Evolutionary conservation across 2,329 filamentous ascomycete species (phyloP).

Genomic region (Pseudogymnoascus sp.): DNA sequence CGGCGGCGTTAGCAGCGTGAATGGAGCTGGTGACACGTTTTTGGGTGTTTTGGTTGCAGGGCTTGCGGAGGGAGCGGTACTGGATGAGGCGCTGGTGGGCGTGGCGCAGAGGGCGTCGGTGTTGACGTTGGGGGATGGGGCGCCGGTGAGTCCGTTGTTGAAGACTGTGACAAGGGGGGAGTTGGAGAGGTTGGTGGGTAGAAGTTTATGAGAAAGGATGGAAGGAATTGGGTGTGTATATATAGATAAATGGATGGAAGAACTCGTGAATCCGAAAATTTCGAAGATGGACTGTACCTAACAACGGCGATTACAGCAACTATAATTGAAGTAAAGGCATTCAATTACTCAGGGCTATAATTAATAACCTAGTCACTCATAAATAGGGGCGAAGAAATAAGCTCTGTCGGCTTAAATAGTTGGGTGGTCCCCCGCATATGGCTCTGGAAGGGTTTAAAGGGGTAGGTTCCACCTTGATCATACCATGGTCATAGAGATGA

Average conservation of each 20-base stretch:
- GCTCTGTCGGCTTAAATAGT: no score
- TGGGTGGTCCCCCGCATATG: no score
- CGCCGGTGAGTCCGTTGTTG: slow-evolving; percentile 57
- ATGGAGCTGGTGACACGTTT: slow-evolving; percentile 91
- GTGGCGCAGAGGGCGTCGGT: slow-evolving; percentile 76
- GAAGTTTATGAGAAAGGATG: not conserved
- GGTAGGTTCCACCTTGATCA: no score
- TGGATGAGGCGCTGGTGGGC: slow-evolving; percentile 55
- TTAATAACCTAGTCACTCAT: not conserved
- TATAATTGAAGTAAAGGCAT: not conserved
- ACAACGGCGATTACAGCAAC: not conserved
- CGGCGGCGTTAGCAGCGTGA: slow-evolving; percentile 73
- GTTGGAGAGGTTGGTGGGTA: slow-evolving; percentile 12
- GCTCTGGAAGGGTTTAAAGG: no score
- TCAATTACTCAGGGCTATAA: not conserved
- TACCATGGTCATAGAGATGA: no score
- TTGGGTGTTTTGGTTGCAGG: slow-evolving; percentile 77
- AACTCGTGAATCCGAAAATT: not conserved
- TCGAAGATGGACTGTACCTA: not conserved
- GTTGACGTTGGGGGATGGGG: slow-evolving; percentile 64
- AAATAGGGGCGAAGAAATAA: not conserved
- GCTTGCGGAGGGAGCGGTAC: slow-evolving; percentile 42
- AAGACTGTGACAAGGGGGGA: slow-evolving; percentile 20
- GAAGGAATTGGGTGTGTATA: not conserved
- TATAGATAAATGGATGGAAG: not conserved